Percentiles rank a stretch among this genome's conserved stretches.
Conservation (phyloP, 768 basidiomycete genomes). For the Strobilomyces confusus region DNA sequence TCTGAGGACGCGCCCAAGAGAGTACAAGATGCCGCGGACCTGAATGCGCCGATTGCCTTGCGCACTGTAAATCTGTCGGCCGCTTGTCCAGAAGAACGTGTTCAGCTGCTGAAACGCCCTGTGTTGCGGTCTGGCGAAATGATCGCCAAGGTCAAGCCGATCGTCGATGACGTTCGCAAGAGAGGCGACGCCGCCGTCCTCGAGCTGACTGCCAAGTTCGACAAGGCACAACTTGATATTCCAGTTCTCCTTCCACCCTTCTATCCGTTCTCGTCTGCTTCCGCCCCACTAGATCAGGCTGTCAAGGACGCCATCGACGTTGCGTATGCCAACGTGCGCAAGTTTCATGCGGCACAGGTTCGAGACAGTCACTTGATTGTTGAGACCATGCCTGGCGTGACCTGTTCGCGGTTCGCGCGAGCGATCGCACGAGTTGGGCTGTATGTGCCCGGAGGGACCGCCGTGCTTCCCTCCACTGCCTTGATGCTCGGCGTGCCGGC, state of each 20-base stretch:
- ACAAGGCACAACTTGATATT: slow-evolving; percentile 68
- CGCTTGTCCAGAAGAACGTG: slow-evolving; percentile 49
- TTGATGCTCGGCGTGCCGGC: slow-evolving; percentile 98
- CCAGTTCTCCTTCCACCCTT: slow-evolving; percentile 81
- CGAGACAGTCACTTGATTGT: slow-evolving; percentile 68
- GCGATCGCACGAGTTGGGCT: slow-evolving; percentile 95
- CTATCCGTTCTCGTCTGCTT: slow-evolving; percentile 37
- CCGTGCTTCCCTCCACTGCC: slow-evolving; percentile 92
- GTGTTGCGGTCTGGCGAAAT: slow-evolving; percentile 64
- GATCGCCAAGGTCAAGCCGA: slow-evolving; percentile 89
- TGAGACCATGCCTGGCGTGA: slow-evolving; percentile 97
- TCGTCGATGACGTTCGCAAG: slow-evolving; percentile 80
- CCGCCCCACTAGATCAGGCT: slow-evolving; percentile 55
- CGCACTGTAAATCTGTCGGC: slow-evolving; percentile 59
- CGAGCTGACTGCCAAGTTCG: slow-evolving; percentile 90
- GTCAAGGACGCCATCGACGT: slow-evolving; percentile 82
- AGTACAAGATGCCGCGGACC: slow-evolving; percentile 20
- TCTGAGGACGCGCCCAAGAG: slow-evolving; percentile 28
- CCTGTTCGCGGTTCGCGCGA: slow-evolving; percentile 90
- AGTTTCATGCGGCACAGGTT: slow-evolving; percentile 89
- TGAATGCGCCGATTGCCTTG: slow-evolving; percentile 65
- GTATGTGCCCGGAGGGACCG: slow-evolving; percentile 97
- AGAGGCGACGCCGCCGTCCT: slow-evolving; percentile 85
- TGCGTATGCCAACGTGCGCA: slow-evolving; percentile 88
- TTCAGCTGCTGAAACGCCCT: slow-evolving; percentile 76